phyloP scores from a whole-genome alignment of 73 alveolate species.

The Halteria grandinella region DNA sequence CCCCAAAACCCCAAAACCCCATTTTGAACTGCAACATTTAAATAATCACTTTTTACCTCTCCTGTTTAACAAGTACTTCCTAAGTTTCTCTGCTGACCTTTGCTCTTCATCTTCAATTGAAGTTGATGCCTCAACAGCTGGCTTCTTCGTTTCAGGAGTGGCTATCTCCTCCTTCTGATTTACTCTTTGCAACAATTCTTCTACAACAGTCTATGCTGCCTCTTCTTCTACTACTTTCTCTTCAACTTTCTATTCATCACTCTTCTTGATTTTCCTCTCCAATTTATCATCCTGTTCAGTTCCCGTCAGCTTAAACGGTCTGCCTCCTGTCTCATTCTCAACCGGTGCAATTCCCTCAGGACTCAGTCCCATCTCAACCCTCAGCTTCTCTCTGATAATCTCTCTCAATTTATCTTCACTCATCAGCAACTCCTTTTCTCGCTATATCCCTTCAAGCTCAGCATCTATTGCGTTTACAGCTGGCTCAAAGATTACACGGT shows the following conservation, averaged over 20 bases:
- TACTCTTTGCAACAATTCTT: background rate
- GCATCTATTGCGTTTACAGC: background rate
- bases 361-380: background rate
- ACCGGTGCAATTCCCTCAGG: too few relatives aligned
- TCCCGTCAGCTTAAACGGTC: background rate
- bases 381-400: background rate
- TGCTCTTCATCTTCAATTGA: background rate
- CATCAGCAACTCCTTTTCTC: constrained; percentile 17
- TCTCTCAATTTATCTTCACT: constrained; percentile 28
- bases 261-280: background rate
- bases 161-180: background rate
- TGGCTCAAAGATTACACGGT: background rate
- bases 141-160: background rate
- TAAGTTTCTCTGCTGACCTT: background rate
- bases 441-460: constrained; percentile 31
- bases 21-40: too few relatives aligned
- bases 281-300: too few relatives aligned
- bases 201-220: background rate
- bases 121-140: background rate
- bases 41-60: background rate
- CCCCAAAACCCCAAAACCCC: too few relatives aligned
- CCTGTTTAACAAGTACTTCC: background rate
- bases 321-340: background rate
- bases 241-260: background rate
- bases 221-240: too few relatives aligned